Conservation (phyloP, 352 stramenopile genomes). For the Phytophthora sansomeana region DNA sequence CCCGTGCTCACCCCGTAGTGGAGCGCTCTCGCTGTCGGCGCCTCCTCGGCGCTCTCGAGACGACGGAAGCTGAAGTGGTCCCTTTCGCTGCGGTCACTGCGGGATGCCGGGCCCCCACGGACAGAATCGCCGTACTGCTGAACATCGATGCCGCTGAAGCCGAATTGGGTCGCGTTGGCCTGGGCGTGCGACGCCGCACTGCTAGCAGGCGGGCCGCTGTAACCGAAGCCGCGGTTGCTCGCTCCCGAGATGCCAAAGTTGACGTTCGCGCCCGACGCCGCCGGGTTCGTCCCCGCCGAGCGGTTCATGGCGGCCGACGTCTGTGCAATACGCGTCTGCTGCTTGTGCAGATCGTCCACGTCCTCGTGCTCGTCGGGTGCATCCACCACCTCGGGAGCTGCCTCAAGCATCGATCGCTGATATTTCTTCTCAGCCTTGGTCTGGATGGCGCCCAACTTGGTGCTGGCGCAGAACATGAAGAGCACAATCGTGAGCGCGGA, state of each 20-base stretch:
- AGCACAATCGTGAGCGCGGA: constrained; percentile 62
- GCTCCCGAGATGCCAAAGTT: constrained; percentile 35
- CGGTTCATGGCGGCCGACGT: constrained; percentile 43
- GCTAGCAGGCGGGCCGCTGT: constrained; percentile 19
- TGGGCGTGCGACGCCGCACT: constrained; percentile 37
- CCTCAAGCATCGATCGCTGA: constrained; percentile 56
- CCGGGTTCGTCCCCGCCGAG: constrained; percentile 34
- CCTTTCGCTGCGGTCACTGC: constrained; percentile 16
- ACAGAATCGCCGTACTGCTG: constrained; percentile 12
- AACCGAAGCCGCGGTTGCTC: constrained; percentile 12
- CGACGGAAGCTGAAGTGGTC: constrained; percentile 44
- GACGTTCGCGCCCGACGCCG: constrained; percentile 25
- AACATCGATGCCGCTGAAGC: constrained; percentile 36
- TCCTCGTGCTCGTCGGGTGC: constrained; percentile 36
- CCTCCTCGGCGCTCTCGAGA: constrained; percentile 34
- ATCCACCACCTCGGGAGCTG: constrained; percentile 32
- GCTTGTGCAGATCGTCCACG: constrained; percentile 54
- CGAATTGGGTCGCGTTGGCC: constrained; percentile 40
- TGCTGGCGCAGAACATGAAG: constrained; percentile 83
- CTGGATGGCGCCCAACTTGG: constrained; percentile 83
- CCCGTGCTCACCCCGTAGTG: constrained; percentile 35
- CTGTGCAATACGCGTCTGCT: constrained; percentile 73
- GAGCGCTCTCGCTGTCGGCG: background rate
- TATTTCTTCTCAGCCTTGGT: constrained; percentile 87
- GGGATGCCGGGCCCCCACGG: background rate